Percentiles rank a stretch among this genome's conserved stretches.
Conservation (phyloP, 2,329 filamentous ascomycete species). For the Diaporthe humulicola region DNA sequence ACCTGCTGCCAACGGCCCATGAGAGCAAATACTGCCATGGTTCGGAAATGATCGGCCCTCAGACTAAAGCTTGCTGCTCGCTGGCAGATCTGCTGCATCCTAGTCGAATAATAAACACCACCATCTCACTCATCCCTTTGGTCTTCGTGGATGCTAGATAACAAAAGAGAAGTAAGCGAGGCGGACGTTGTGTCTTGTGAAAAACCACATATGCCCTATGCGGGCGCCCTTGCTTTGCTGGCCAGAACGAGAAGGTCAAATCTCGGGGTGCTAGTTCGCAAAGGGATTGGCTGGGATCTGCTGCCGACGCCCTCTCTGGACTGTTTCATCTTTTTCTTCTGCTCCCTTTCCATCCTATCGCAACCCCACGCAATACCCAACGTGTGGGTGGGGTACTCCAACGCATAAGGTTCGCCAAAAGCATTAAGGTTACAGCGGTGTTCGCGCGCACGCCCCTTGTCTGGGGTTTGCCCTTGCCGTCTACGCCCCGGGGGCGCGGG, state of each 20-base stretch:
- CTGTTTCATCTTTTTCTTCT: conserved; percentile 30
- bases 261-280: conserved; percentile 18
- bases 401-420: conserved; percentile 18
- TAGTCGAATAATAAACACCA: background rate
- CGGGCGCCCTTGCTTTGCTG: conserved; percentile 17
- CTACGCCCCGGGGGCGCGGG: conserved; percentile 3
- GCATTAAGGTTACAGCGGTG: conserved; percentile 24
- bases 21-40: background rate
- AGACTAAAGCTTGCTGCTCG: background rate
- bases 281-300: conserved; percentile 21
- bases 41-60: background rate
- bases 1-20: background rate
- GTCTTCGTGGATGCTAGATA: background rate
- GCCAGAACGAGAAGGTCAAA: conserved; percentile 4
- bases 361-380: conserved; percentile 19
- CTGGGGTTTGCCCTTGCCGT: conserved; percentile 21
- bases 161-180: conserved; percentile 8
- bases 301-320: conserved; percentile 17
- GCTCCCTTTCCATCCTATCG: conserved; percentile 27
- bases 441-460: conserved; percentile 20
- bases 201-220: background rate
- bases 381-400: conserved; percentile 16
- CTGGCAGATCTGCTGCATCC: background rate
- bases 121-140: conserved; percentile 3
- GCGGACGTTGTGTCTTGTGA: background rate